A percentile compares a stretch with the other conserved stretches of the same genome.
These are phyloP conservation scores for Camellia lanceoleosa DNA, from an alignment of 148 eudicot species.

Conservation along the genomic window DNA sequence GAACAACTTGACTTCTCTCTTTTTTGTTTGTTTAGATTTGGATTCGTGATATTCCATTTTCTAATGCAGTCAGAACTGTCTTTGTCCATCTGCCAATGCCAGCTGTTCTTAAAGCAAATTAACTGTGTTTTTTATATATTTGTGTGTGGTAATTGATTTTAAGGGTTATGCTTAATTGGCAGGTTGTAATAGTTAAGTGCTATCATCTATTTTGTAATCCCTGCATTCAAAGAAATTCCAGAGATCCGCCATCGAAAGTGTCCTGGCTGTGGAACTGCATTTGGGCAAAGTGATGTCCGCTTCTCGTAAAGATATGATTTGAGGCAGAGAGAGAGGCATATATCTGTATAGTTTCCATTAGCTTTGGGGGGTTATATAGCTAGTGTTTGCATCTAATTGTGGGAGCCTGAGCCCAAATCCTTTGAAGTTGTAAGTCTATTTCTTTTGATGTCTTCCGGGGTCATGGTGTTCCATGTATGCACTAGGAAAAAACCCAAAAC, in stretches of 20 bases:
- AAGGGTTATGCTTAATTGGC: constrained; percentile 16
- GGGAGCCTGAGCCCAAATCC: too few relatives aligned
- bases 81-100: neutral
- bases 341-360: constrained; percentile 1
- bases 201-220: constrained; percentile 94
- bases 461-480: too few relatives aligned
- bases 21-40: neutral
- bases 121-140: neutral
- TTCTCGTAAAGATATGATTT: constrained; percentile 79
- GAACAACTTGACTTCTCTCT: neutral
- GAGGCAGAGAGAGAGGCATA: neutral
- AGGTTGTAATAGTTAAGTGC: constrained; percentile 97
- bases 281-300: constrained; percentile 94
- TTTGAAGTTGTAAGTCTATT: too few relatives aligned
- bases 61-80: neutral
- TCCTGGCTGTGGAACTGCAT: constrained; percentile 91
- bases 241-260: constrained; percentile 94
- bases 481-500: too few relatives aligned
- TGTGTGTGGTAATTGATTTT: neutral
- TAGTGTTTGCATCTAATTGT: neutral
- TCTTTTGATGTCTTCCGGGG: too few relatives aligned
- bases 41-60: neutral
- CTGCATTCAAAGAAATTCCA: constrained; percentile 87
- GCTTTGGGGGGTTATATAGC: constrained; percentile 4
- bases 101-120: neutral